A percentile compares a stretch with the other conserved stretches of the same genome.
phyloP scores from a whole-genome alignment of 2,329 filamentous ascomycete species.

The Diplodia sapinea region DNA sequence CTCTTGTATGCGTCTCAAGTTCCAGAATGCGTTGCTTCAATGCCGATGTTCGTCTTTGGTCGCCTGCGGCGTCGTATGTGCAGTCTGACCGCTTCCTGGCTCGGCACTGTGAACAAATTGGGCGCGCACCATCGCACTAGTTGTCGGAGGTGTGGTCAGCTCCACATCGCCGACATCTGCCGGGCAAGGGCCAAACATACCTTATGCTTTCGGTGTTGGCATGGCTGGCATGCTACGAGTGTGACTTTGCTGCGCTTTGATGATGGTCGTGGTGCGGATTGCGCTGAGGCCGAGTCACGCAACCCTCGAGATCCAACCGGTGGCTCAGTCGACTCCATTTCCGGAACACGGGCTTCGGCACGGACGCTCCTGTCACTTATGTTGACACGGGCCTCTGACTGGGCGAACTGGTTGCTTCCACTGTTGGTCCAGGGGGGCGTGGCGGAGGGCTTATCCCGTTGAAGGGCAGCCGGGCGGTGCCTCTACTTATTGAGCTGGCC shows the following conservation, averaged over 20 bases:
- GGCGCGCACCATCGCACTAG: slow-evolving; percentile 33
- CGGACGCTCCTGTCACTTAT: background rate
- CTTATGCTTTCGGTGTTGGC: slow-evolving; percentile 33
- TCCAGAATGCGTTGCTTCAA: slow-evolving; percentile 33
- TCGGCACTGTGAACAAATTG: slow-evolving; percentile 33
- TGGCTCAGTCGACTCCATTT: background rate
- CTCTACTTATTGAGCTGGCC: background rate
- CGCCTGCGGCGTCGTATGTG: slow-evolving; percentile 33
- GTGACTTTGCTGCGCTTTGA: slow-evolving; percentile 30
- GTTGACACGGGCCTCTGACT: background rate
- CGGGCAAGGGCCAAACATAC: slow-evolving; percentile 32
- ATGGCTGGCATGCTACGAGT: slow-evolving; percentile 31
- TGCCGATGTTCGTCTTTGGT: slow-evolving; percentile 33
- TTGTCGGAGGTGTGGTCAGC: background rate
- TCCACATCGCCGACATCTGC: background rate
- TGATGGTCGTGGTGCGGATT: background rate
- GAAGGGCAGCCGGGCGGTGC: background rate
- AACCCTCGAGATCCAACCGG: background rate
- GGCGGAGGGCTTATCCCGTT: background rate
- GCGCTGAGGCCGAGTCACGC: background rate
- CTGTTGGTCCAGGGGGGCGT: background rate
- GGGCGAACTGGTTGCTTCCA: background rate
- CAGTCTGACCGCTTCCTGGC: slow-evolving; percentile 32
- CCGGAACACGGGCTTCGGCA: background rate
- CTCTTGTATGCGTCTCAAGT: slow-evolving; percentile 1